phyloP scores from a whole-genome alignment of 164 flowering plant species.

The Taxillus chinensis region DNA sequence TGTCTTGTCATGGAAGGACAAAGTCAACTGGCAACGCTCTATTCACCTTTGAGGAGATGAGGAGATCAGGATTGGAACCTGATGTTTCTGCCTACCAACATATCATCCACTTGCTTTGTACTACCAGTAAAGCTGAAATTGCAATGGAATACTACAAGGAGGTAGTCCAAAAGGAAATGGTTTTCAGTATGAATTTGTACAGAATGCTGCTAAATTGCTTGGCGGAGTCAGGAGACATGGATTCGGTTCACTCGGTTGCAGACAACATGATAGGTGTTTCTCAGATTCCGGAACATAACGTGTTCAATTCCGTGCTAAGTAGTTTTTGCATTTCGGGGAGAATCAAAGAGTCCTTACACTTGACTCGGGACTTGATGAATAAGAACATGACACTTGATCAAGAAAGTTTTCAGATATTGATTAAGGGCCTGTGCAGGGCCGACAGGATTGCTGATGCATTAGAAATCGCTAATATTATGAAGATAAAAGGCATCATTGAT shows the following conservation, averaged over 20 bases:
- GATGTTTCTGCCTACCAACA: constrained; percentile 39
- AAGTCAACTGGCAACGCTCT: constrained; percentile 49
- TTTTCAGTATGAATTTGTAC: constrained; percentile 28
- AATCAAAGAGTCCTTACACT: constrained; percentile 56
- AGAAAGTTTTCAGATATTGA: constrained; percentile 36
- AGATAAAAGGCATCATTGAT: constrained; percentile 28
- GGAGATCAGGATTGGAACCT: constrained; percentile 43
- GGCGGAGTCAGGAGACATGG: constrained; percentile 44
- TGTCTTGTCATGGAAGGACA: constrained; percentile 49
- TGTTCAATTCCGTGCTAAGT: constrained; percentile 36
- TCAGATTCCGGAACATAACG: constrained; percentile 32
- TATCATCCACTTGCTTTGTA: constrained; percentile 40
- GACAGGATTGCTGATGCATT: constrained; percentile 56
- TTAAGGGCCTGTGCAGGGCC: constrained; percentile 63
- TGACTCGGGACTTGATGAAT: constrained; percentile 44
- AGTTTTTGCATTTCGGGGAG: constrained; percentile 60
- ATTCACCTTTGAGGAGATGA: constrained; percentile 51
- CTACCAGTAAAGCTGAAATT: constrained; percentile 46
- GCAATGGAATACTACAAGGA: constrained; percentile 76
- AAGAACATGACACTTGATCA: constrained; percentile 25
- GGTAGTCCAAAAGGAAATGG: constrained; percentile 41
- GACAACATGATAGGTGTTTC: constrained; percentile 56
- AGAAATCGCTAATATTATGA: constrained; percentile 64
- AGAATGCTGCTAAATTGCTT: constrained; percentile 37
- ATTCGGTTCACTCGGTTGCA: constrained; percentile 32